A percentile compares a stretch with the other conserved stretches of the same genome.
These are phyloP conservation scores for Auriscalpium vulgare DNA, from an alignment of 768 basidiomycete species.

Conservation along the genomic window DNA sequence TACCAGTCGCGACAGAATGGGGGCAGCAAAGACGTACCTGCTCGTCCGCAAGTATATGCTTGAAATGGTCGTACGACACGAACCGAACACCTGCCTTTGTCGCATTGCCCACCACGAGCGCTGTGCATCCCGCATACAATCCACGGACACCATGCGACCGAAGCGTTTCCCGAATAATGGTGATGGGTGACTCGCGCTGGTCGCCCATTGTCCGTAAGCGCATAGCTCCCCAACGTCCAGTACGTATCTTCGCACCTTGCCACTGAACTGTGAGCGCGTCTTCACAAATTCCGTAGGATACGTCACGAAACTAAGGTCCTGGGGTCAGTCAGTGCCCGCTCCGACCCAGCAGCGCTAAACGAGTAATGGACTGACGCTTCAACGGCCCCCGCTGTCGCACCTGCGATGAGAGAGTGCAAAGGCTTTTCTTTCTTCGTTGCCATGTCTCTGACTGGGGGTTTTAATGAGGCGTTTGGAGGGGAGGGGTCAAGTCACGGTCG, in stretches of 20 bases:
- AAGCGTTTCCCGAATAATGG: constrained; percentile 70
- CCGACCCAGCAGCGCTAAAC: neutral
- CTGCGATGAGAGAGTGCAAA: constrained; percentile 80
- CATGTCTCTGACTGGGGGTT: constrained; percentile 21
- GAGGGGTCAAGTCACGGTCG: too few relatives aligned
- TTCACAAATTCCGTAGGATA: constrained; percentile 92
- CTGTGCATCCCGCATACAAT: constrained; percentile 89
- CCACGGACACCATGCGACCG: constrained; percentile 69
- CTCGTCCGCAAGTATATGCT: constrained; percentile 69
- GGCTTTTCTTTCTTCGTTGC: constrained; percentile 71
- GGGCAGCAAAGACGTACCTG: constrained; percentile 43
- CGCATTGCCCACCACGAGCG: constrained; percentile 86
- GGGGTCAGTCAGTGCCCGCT: constrained; percentile 26
- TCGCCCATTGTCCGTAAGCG: neutral
- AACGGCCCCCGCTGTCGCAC: constrained; percentile 85
- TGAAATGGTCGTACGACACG: constrained; percentile 91
- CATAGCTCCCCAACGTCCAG: neutral
- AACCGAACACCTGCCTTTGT: constrained; percentile 95
- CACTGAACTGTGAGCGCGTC: constrained; percentile 88
- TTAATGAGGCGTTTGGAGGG: too few relatives aligned
- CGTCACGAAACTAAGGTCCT: constrained; percentile 61
- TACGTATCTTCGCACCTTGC: constrained; percentile 40
- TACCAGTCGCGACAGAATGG: neutral
- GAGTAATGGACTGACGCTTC: constrained; percentile 61
- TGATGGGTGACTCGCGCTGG: constrained; percentile 61